These are phyloP conservation scores for Neostapfia colusana DNA, from an alignment of 176 grass and related monocot species.

Conservation along the genomic window DNA sequence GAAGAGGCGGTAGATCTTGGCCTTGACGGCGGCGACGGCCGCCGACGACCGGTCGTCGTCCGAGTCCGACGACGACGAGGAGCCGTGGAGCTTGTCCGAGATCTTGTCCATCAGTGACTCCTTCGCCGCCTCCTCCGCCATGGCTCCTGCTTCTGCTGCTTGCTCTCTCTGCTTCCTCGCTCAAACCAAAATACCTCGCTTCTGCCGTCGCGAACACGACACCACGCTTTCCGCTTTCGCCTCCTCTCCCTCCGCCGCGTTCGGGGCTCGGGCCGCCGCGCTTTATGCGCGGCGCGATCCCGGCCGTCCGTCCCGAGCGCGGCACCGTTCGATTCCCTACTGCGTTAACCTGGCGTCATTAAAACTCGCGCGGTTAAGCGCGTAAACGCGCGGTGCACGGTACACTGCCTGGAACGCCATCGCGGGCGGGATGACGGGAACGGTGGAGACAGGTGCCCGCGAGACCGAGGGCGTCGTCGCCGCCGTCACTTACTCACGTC, in stretches of 20 bases:
- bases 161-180: constrained; percentile 45
- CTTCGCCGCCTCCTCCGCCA: constrained; percentile 44
- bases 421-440: fast-evolving
- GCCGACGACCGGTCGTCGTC: constrained; percentile 44
- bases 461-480: neutral
- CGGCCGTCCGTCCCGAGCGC: neutral
- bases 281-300: constrained; percentile 13
- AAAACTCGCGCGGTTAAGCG: constrained; percentile 21
- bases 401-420: neutral
- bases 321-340: neutral
- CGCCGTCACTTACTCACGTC: neutral
- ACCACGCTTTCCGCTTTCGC: neutral
- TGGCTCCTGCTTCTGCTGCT: constrained; percentile 65
- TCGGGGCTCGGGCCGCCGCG: neutral
- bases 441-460: neutral
- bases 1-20: constrained; percentile 77
- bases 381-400: neutral
- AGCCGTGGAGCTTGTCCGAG: constrained; percentile 55
- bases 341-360: neutral
- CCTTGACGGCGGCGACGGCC: constrained; percentile 35
- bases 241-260: neutral
- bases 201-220: neutral
- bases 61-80: constrained; percentile 55
- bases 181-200: neutral
- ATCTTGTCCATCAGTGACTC: constrained; percentile 63